These are phyloP conservation scores for Cystofilobasidium capitatum DNA, from an alignment of 768 basidiomycete genomes.

Conservation along the genomic window DNA sequence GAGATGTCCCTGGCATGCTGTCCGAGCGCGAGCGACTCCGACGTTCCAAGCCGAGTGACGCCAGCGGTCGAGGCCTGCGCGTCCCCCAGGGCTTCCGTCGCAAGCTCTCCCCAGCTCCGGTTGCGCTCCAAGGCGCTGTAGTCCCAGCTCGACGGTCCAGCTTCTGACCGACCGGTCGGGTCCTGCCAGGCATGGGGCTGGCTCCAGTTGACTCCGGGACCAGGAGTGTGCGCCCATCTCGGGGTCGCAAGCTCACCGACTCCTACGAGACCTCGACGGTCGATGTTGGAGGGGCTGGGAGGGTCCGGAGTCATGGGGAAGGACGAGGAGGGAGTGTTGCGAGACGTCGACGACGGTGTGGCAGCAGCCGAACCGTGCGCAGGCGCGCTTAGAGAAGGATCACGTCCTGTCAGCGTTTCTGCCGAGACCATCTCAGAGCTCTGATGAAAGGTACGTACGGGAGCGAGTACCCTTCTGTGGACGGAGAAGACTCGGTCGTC, in stretches of 20 bases:
- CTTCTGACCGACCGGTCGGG: background rate
- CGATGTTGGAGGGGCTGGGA: slow-evolving; percentile 41
- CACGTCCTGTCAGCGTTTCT: background rate
- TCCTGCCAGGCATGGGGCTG: slow-evolving; percentile 3
- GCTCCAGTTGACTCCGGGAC: background rate
- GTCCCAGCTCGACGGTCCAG: slow-evolving; percentile 9
- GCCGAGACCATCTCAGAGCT: background rate
- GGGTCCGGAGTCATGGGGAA: slow-evolving; percentile 32
- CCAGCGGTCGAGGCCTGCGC: background rate
- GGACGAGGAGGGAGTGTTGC: background rate
- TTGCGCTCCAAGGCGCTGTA: background rate
- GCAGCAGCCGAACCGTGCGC: slow-evolving; percentile 64
- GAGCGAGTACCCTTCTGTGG: background rate
- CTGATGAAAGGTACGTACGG: background rate
- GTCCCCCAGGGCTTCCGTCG: background rate
- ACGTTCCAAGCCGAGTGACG: background rate
- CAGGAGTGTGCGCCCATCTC: slow-evolving; percentile 53
- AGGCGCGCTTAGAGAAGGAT: slow-evolving; percentile 70
- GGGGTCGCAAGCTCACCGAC: slow-evolving; percentile 96
- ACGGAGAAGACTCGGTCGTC: background rate
- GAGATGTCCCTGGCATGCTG: background rate
- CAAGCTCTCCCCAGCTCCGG: background rate
- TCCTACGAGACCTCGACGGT: slow-evolving; percentile 78
- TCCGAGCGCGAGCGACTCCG: background rate
- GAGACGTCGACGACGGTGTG: slow-evolving; percentile 57